Evolutionary conservation across 768 basidiomycete species (phyloP), one percentile per base, ranked within the genome.

Genomic region (Lyophyllum semitale): DNA sequence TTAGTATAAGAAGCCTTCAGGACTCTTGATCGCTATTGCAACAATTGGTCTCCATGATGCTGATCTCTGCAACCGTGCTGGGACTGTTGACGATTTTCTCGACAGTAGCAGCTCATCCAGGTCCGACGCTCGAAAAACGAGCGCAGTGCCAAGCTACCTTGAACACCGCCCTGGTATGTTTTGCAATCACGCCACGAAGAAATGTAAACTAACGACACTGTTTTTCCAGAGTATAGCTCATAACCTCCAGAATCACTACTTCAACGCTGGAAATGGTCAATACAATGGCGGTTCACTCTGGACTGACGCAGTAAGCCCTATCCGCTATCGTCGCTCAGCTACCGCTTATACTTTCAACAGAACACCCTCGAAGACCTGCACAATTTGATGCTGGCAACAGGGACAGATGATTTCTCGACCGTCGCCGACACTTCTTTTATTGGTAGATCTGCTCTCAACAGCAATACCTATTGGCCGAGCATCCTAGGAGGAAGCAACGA

Each of bases 311-410:
- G 82, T 83, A 54, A n/a, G 74, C 62, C 4, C 37, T n/a, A 38
- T 15, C 11, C 18, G 5, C 18, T 3, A 18, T 38, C 2, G 4
- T 18, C 17, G 18, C 37, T n/a, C 5, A 30, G 37, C 15, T n/a
- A 18, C 26, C 9, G 8, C 22, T 48, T 41, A 13, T 38, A 37
- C 23, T 13, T 54, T 32, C 35, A 38, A 20, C 44, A 84, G 83
- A 84, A 84, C 58, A 73, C 82, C 5, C 59, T 83, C 27, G 83
- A 84, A 60, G 82, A 84, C 58, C 63, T 84, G 13, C 80, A 84
- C 59, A 84, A 82, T 64, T 66, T 84, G 48, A 84, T 84, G 83
- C 73, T 84, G 12, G 77, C 74, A 12, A 77, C 77, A 4, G 74
- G 72, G 13, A 71, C 68, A 3, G 62, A 80, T 53, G 66, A 76